Evolutionary conservation across 495 filamentous ascomycete species (phyloP), one percentile per base, ranked within the genome.

Genomic region (Penicillium samsonianum): DNA sequence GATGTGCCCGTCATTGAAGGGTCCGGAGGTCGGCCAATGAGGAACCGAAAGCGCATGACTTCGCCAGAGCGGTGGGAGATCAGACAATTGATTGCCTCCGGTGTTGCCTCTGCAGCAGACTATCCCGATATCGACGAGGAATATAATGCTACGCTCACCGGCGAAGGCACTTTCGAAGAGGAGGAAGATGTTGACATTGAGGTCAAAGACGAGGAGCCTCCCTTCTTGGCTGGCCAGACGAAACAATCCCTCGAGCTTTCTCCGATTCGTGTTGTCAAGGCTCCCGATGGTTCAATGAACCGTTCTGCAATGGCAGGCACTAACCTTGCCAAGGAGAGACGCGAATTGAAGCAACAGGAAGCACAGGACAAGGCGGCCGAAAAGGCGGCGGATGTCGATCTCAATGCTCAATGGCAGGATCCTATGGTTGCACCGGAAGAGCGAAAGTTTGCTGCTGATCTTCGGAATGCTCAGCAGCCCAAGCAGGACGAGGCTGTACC

Each of bases 151-250:
- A 91, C 91, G 0, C 74, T 96, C 17, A 87, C 86, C 45, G 94
- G 92, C 3, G 89, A 94, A 63, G 90, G 89, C 12, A 84, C 88
- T 19, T 91, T 97, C 71, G 93, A 97, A 68, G 84, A 97, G 58
- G 94, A 98, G 74, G 91, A 97, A 73, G 94, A 98, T 69, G 82
- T 98, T 9, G 94, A 98, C 71, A 98, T 98, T 60, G 94, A 98
- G 71, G 89, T 98, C 44, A 82, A 85, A 65, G 95, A 97, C 58
- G 95, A 98, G 64, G 94, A 98, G 63, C 94, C 94, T 14, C 95
- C 95, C 0, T 98, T 98, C 80, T 73, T 98, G 42, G 90, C 91
- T 9, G 94, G 94, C 2, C 95, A 98, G 73, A 98, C 94, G 2
- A 96, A 96, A 65, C 92, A 96, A 70, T 93, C 90, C 19, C 80